Base-by-base conservation (phyloP, 495 filamentous ascomycete genomes). In the Neurospora tetrasperma region DNA sequence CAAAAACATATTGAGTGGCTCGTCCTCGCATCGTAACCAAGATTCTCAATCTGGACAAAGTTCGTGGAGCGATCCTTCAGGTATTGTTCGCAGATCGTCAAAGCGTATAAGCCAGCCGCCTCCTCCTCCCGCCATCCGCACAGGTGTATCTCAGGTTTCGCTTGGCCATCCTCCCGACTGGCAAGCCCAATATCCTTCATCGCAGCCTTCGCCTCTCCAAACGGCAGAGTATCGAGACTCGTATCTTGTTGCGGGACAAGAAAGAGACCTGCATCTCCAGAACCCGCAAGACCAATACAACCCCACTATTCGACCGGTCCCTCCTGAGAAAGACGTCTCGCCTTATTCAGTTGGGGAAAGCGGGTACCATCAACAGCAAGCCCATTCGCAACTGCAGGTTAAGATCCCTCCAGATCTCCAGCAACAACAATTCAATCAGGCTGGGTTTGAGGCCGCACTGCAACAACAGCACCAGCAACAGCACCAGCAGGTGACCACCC, bases 31-130 rank as follows among this genome's bases (percentile, higher is more conserved):
- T 71, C 77, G 77, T 31, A 77, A 75, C 70, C 70, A 77, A 70
- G 80, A 83, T 54, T 82, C 80, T 59, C 71, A 84, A 72, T 48
- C 40, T 42, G 42, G 73, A 23, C 74, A 76, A 27, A 75, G 73
- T 69, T 78, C 82, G 14, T 83, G 84, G 80, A 82, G 82, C 75
- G 84, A 81, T 78, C 74, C 78, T 39, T 71, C 77, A 11, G 82
- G 82, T 18, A 68, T 85, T 14, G 80, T 75, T 69, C 85, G 86
- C 72, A 79, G 84, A 73, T 82, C 83, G 16, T 88, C 86, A 16
- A 86, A 85, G 76, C 79, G 85, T 69, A 77, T 83, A 69, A 85
- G 85, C 76, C 80, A 82, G 54, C 77, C 79, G 69, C 79, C 78
- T 54, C 80, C 81, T 38, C 80, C 79, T 77, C 80, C 75, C 78